Conservation (phyloP, 129 eudicot genomes). For the Tagetes erecta region DNA sequence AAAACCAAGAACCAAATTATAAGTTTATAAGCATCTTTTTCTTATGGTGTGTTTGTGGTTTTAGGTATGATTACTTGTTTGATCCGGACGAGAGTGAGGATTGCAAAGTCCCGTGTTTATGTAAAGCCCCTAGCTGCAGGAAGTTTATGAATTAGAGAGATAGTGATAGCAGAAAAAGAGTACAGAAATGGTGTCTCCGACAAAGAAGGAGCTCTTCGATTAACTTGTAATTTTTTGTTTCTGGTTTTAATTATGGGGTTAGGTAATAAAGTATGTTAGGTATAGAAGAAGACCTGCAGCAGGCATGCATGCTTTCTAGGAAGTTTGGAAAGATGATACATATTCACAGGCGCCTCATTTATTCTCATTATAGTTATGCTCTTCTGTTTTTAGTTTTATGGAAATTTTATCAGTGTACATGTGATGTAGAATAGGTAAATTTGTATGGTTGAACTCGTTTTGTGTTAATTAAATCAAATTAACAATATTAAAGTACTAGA, state of each 20-base stretch:
- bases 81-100: slow-evolving; percentile 96
- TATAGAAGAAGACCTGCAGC: slow-evolving; percentile 23
- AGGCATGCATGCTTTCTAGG: slow-evolving; percentile 11
- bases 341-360: slow-evolving; percentile 16
- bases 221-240: slow-evolving; percentile 27
- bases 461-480: no score
- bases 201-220: slow-evolving; percentile 32
- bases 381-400: slow-evolving; percentile 12
- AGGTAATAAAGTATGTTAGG: slow-evolving; percentile 26
- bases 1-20: slow-evolving; percentile 5
- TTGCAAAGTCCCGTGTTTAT: slow-evolving; percentile 84
- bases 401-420: neutral
- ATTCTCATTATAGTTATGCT: slow-evolving; percentile 22
- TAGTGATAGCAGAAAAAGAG: slow-evolving; percentile 23
- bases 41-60: slow-evolving; percentile 17
- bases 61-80: slow-evolving; percentile 94
- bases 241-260: neutral
- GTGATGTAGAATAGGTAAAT: no score
- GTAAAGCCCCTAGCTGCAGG: slow-evolving; percentile 81
- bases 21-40: neutral
- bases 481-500: no score
- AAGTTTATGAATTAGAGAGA: slow-evolving; percentile 84
- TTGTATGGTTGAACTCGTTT: no score
- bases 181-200: slow-evolving; percentile 53
- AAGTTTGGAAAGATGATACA: slow-evolving; percentile 11